phyloP scores from a whole-genome alignment of 106 monocot species.

The Amphibolis antarctica region DNA sequence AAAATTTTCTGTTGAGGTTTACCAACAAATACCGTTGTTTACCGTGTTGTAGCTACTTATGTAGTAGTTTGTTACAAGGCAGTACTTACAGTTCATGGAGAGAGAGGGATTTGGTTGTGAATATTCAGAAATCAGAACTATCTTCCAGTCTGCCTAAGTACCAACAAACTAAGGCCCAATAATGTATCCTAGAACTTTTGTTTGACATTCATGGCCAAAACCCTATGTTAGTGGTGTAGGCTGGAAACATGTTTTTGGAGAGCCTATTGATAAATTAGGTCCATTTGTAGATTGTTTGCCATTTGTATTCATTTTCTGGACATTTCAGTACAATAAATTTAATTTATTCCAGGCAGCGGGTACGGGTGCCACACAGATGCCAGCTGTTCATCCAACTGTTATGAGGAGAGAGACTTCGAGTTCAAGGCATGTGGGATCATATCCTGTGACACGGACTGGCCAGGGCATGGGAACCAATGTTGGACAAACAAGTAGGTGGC shows the following conservation, averaged over 20 bases:
- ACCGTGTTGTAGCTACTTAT: background rate
- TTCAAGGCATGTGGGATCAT: conserved; percentile 1
- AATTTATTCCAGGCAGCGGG: background rate
- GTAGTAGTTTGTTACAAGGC: background rate
- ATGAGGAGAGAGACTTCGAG: background rate
- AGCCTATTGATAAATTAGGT: no score
- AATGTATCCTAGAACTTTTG: background rate
- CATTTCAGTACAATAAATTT: background rate
- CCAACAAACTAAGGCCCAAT: background rate
- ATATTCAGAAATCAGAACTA: no score
- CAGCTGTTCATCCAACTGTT: conserved; percentile 8
- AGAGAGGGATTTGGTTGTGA: no score
- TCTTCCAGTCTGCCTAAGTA: background rate
- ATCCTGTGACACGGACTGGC: background rate
- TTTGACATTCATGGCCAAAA: background rate
- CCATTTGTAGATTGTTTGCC: background rate
- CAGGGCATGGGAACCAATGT: conserved; percentile 11
- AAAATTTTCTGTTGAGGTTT: background rate
- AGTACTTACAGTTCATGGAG: no score
- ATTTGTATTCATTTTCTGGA: background rate
- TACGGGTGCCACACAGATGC: background rate
- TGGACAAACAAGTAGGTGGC: conserved; percentile 6
- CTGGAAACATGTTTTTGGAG: background rate
- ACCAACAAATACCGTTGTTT: background rate
- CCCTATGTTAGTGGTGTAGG: background rate